These are phyloP conservation scores for Yamadazyma tumulicola DNA, from an alignment of 805 yeast genomes.

Conservation along the genomic window DNA sequence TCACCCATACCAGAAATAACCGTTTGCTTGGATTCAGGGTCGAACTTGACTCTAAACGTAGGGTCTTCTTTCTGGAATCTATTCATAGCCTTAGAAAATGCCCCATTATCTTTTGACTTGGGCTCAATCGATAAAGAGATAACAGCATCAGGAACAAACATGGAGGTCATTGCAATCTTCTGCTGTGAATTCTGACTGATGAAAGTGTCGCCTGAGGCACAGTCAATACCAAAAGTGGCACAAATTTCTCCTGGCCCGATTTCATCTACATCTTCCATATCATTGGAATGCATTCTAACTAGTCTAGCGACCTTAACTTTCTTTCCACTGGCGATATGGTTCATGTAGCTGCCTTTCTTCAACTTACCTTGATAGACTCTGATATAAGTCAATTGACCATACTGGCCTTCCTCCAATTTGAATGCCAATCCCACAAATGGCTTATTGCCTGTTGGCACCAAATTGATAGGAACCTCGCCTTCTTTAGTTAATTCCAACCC, in stretches of 20 bases:
- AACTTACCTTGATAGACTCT: constrained; percentile 96
- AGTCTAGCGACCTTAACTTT: constrained; percentile 88
- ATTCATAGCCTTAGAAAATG: constrained; percentile 94
- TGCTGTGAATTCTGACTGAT: constrained; percentile 67
- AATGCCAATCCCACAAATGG: constrained; percentile 98
- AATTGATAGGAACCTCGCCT: constrained; percentile 56
- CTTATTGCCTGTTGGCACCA: constrained; percentile 66
- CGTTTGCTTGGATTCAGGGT: constrained; percentile 89
- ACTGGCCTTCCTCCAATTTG: constrained; percentile 96
- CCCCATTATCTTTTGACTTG: constrained; percentile 75
- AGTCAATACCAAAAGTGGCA: constrained; percentile 98
- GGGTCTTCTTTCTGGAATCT: constrained; percentile 99
- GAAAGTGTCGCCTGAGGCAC: constrained; percentile 98
- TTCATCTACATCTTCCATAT: constrained; percentile 97
- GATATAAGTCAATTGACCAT: constrained; percentile 95
- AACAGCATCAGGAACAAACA: constrained; percentile 99
- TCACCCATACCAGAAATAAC: constrained; percentile 98
- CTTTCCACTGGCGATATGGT: constrained; percentile 89
- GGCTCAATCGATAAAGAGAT: constrained; percentile 90
- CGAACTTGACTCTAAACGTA: constrained; percentile 90
- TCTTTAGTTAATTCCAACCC: constrained; percentile 77
- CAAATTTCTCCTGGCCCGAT: constrained; percentile 98
- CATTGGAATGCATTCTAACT: constrained; percentile 98
- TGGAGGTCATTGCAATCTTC: constrained; percentile 88
- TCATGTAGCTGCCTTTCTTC: constrained; percentile 85